Conservation (phyloP, 2,329 filamentous ascomycete species). For the Pseudocercospora macadamiae region DNA sequence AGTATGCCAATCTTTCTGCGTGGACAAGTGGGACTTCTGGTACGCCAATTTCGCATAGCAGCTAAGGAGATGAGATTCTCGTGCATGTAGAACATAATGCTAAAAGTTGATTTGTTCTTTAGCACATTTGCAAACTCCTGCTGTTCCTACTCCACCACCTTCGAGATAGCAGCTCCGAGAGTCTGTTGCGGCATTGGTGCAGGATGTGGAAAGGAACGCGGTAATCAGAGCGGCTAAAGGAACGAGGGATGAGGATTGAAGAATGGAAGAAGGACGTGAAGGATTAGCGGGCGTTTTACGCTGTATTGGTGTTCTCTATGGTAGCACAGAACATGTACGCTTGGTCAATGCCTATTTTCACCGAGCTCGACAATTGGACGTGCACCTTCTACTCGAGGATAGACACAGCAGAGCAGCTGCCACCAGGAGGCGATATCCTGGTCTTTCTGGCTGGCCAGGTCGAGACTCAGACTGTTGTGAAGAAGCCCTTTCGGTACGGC, state of each 20-base stretch:
- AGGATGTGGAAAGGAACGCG: not conserved
- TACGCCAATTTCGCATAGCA: slow-evolving; percentile 4
- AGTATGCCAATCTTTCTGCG: slow-evolving; percentile 2
- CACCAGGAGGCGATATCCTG: too few relatives aligned
- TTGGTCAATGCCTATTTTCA: not conserved
- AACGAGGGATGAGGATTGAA: not conserved
- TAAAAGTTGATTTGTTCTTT: not conserved
- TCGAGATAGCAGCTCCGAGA: slow-evolving; percentile 1
- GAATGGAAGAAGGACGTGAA: not conserved
- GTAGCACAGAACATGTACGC: not conserved
- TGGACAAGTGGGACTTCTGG: not conserved
- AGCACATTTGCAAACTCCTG: not conserved
- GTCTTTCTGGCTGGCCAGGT: too few relatives aligned
- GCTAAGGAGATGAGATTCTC: not conserved
- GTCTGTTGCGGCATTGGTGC: not conserved
- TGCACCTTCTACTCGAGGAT: too few relatives aligned
- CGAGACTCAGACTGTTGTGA: too few relatives aligned
- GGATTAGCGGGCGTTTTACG: not conserved
- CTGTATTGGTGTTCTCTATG: not conserved
- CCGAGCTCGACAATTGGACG: too few relatives aligned
- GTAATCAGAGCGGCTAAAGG: too few relatives aligned
- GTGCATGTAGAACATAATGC: not conserved
- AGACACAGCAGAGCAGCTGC: not conserved
- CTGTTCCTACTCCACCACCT: not conserved
- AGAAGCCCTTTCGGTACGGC: too few relatives aligned